A percentile compares a stretch with the other conserved stretches of the same genome.
Conservation (phyloP, 768 basidiomycete species). For the Phaeotremella fagi region DNA sequence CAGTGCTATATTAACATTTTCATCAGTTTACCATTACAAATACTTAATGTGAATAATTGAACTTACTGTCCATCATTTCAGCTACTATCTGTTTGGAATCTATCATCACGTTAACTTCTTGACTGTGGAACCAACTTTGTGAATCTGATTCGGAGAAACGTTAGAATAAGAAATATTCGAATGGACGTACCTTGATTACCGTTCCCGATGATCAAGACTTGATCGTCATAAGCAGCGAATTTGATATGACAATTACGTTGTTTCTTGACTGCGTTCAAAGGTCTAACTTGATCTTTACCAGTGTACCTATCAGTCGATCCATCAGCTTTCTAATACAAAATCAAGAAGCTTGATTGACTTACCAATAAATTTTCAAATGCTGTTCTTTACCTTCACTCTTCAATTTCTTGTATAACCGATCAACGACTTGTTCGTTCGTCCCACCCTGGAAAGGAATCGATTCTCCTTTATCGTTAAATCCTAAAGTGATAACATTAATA, state of each 20-base stretch:
- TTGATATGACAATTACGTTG: conserved; percentile 72
- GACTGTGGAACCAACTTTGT: conserved; percentile 68
- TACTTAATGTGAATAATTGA: background rate
- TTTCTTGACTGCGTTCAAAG: conserved; percentile 62
- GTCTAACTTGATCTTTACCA: conserved; percentile 64
- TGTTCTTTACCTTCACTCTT: conserved; percentile 53
- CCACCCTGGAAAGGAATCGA: conserved; percentile 66
- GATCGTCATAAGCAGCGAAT: conserved; percentile 63
- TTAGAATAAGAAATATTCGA: background rate
- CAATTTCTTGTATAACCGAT: conserved; percentile 57
- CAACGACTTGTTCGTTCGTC: conserved; percentile 65
- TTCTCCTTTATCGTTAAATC: conserved; percentile 59
- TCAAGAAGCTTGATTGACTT: background rate
- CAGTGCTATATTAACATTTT: conserved; percentile 16
- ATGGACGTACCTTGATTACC: conserved; percentile 59
- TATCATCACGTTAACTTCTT: conserved; percentile 65
- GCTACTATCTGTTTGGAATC: conserved; percentile 55
- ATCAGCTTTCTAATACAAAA: background rate
- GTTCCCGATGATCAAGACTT: conserved; percentile 63
- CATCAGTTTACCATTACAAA: background rate
- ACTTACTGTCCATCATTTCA: conserved; percentile 55
- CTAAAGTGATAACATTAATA: too few species aligned
- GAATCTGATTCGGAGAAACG: conserved; percentile 50
- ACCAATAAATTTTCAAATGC: conserved; percentile 50
- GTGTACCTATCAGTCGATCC: conserved; percentile 52